A percentile compares a stretch with the other conserved stretches of the same genome.
Evolutionary conservation across 2,329 filamentous ascomycete genomes (phyloP).

Genomic region (Alternaria postmessia): DNA sequence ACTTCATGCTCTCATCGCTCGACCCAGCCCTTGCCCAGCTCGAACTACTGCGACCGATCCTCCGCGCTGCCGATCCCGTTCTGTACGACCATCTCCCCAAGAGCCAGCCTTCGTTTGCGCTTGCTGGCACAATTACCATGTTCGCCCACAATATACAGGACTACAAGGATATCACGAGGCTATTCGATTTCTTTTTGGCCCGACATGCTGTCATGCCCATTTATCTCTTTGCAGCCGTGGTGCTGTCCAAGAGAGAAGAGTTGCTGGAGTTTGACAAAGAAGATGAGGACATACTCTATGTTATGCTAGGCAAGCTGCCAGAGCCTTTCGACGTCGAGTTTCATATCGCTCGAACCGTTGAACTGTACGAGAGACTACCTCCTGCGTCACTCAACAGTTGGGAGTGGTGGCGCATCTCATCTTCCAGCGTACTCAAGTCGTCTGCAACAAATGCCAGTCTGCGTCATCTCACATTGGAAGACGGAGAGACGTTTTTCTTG

Average conservation of each 20-base stretch:
- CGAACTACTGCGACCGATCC: conserved; percentile 83
- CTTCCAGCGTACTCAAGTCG: conserved; percentile 84
- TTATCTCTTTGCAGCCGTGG: conserved; percentile 82
- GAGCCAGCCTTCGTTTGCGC: conserved; percentile 88
- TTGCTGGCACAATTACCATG: conserved; percentile 92
- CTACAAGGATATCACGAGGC: conserved; percentile 84
- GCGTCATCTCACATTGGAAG: conserved; percentile 65
- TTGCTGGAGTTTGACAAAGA: conserved; percentile 83
- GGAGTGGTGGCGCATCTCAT: conserved; percentile 76
- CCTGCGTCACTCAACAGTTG: conserved; percentile 71
- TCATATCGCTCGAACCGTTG: conserved; percentile 72
- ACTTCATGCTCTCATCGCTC: conserved; percentile 95
- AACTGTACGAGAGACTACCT: conserved; percentile 71
- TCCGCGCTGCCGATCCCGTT: conserved; percentile 73
- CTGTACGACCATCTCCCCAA: conserved; percentile 78
- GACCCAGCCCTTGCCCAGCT: conserved; percentile 83
- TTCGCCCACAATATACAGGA: conserved; percentile 96
- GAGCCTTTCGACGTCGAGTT: conserved; percentile 80
- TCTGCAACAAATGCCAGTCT: conserved; percentile 64
- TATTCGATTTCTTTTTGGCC: conserved; percentile 92
- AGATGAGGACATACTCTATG: conserved; percentile 86
- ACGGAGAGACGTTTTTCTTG: conserved; percentile 74
- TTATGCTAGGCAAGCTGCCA: conserved; percentile 85
- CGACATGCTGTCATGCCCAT: conserved; percentile 86
- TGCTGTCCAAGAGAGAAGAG: conserved; percentile 80